These are phyloP conservation scores for Phytophthora europaea DNA, from an alignment of 352 stramenopile genomes.

Conservation along the genomic window DNA sequence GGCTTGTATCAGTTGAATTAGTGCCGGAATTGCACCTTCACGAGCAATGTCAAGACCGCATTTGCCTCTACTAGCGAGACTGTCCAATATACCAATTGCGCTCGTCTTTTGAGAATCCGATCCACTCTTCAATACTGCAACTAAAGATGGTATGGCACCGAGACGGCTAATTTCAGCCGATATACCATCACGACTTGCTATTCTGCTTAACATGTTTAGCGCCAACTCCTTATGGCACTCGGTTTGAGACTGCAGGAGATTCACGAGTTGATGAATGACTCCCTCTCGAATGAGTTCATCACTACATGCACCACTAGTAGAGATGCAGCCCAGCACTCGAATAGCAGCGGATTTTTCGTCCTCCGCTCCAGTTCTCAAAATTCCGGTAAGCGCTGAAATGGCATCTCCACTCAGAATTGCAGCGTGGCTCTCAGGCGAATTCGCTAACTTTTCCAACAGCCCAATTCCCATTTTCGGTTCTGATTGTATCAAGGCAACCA, in stretches of 20 bases:
- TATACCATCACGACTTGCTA: neutral
- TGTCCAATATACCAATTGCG: neutral
- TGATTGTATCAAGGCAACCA: neutral
- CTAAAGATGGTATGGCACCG: neutral
- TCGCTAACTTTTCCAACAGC: neutral
- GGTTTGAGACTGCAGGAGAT: neutral
- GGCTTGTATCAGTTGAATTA: neutral
- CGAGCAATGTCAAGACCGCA: neutral
- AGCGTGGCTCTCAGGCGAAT: neutral
- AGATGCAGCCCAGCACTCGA: neutral
- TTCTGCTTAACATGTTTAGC: neutral
- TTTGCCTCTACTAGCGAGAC: neutral
- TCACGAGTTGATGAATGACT: neutral
- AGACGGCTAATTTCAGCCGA: neutral
- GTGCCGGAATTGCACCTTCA: neutral
- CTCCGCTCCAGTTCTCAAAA: neutral
- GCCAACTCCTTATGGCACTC: neutral
- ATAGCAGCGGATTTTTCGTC: neutral
- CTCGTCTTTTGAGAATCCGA: neutral
- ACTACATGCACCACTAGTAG: neutral
- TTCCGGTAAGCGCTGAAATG: neutral
- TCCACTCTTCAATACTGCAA: neutral
- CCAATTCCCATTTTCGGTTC: neutral
- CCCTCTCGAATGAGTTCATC: neutral
- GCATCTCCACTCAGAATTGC: neutral